A percentile compares a stretch with the other conserved stretches of the same genome.
phyloP scores from a whole-genome alignment of 2,329 filamentous ascomycete genomes.

The Pseudocercospora musae region DNA sequence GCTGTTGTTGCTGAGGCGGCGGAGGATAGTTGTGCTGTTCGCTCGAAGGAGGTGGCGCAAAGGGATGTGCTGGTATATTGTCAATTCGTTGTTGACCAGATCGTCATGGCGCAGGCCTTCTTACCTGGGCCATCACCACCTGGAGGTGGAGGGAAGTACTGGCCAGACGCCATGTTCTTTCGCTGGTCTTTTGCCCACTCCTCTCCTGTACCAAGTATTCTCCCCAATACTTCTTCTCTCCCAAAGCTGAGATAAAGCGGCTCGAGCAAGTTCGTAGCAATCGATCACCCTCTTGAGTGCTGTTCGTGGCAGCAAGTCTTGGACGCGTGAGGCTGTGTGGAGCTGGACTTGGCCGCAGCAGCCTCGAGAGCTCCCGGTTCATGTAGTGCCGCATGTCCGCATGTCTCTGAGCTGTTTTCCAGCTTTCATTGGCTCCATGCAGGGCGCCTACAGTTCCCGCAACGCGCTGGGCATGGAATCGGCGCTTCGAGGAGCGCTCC shows the following conservation, averaged over 20 bases:
- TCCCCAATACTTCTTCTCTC: neutral
- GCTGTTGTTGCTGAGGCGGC: slow-evolving; percentile 28
- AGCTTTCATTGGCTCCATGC: slow-evolving; percentile 21
- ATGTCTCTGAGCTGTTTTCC: neutral
- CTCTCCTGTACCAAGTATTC: neutral
- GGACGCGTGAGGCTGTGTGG: neutral
- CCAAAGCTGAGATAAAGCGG: neutral
- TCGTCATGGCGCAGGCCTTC: neutral
- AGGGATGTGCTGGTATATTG: neutral
- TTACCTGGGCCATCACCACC: neutral
- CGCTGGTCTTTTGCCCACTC: neutral
- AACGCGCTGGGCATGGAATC: slow-evolving; percentile 8
- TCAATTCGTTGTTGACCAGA: neutral
- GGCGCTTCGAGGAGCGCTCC: slow-evolving; percentile 13
- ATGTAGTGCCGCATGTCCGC: slow-evolving; percentile 15
- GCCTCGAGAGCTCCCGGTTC: slow-evolving; percentile 12
- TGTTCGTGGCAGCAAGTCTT: neutral
- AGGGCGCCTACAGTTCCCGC: slow-evolving; percentile 15
- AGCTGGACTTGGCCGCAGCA: slow-evolving; percentile 20
- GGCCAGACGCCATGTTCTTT: neutral
- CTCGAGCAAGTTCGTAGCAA: neutral
- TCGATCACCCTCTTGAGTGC: neutral
- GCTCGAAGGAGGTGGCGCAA: slow-evolving; percentile 9
- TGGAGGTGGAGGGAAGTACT: slow-evolving; percentile 14
- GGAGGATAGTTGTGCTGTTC: slow-evolving; percentile 26